Evolutionary conservation across 352 stramenopile genomes (phyloP), one percentile per base, ranked within the genome.

Genomic region (Phytophthora macrochlamydospora): DNA sequence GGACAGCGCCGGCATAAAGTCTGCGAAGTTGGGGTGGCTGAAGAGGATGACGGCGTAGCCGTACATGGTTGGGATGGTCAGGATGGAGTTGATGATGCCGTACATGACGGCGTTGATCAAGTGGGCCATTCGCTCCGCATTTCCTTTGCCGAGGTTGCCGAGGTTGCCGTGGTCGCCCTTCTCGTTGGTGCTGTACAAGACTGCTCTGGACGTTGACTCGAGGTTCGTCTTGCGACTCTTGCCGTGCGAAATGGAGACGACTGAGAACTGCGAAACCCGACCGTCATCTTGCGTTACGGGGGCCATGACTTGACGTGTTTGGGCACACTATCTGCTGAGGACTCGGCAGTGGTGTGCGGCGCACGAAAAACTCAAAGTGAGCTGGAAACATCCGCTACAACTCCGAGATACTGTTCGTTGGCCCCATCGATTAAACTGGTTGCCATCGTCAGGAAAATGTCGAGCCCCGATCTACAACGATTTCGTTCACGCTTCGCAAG

Each of bases 11-110:
- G 59, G 91, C 89, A 83, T 91, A 70, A 84, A 98, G 56, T 67
- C 79, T 62, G 75, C 71, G 42, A 97, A 93, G 76, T 99, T 90
- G 48, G 83, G 67, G 62, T 93, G 84, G 60, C 73, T 89, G 75
- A 98, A 99, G 67, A 99, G 98, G 67, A 99, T 97, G 7, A 93
- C 91, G 0, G 95, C 90, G 73, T 98, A 99, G n/a, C 95, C 96
- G 71, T 98, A 98, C 63, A 98, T 91, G 73, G 81, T 90, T 37
- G 96, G 95, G 32, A 98, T 91, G 57, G 91, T 91, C 64, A 98
- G 87, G 57, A 98, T 97, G 31, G 93, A 91, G 75, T 98, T 98
- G 70, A 98, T 95, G 24, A 96, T 65, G 28, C 89, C 89, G 62
- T 97, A 97, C 55, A 96, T 74, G 56, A 93, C 46, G 5, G 79